Evolutionary conservation across 2,329 filamentous ascomycete genomes (phyloP).

Genomic region (Leptographium procerum): DNA sequence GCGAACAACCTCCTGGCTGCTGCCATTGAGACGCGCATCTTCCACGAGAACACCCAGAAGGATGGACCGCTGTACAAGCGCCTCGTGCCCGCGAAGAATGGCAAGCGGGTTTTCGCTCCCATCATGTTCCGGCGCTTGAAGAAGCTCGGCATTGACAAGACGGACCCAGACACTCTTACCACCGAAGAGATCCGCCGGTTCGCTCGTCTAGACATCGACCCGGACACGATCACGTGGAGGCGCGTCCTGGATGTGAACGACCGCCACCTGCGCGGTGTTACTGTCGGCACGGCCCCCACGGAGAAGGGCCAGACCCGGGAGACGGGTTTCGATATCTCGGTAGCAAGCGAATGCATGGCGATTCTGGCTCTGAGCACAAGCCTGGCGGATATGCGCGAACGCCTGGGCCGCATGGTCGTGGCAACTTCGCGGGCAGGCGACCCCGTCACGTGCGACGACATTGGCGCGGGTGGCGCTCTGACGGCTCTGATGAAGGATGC

Average conservation of each 20-base stretch:
- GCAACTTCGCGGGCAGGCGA: constrained; percentile 77
- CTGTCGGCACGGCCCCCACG: constrained; percentile 75
- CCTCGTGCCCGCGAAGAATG: constrained; percentile 81
- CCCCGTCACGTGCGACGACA: constrained; percentile 89
- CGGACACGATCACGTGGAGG: constrained; percentile 93
- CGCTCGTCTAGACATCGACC: constrained; percentile 91
- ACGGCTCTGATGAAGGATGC: constrained; percentile 95
- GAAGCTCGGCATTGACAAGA: constrained; percentile 95
- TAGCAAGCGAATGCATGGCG: constrained; percentile 97
- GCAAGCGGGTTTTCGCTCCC: constrained; percentile 73
- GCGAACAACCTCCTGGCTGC: constrained; percentile 96
- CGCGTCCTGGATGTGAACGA: constrained; percentile 96
- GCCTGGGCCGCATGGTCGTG: constrained; percentile 90
- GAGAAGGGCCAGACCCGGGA: constrained; percentile 82
- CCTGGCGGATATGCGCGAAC: constrained; percentile 79
- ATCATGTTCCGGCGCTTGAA: constrained; percentile 89
- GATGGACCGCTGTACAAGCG: constrained; percentile 79
- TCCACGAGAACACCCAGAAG: constrained; percentile 93
- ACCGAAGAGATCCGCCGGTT: constrained; percentile 81
- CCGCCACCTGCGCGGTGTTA: constrained; percentile 80
- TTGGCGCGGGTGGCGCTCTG: constrained; percentile 83
- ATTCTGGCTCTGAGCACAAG: constrained; percentile 88
- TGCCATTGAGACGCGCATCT: constrained; percentile 95
- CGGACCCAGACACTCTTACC: constrained; percentile 80
- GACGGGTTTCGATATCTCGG: constrained; percentile 95